Percentiles rank a stretch among this genome's conserved stretches.
phyloP scores from a whole-genome alignment of 2,329 filamentous ascomycete genomes.

The Venturia oleaginea region DNA sequence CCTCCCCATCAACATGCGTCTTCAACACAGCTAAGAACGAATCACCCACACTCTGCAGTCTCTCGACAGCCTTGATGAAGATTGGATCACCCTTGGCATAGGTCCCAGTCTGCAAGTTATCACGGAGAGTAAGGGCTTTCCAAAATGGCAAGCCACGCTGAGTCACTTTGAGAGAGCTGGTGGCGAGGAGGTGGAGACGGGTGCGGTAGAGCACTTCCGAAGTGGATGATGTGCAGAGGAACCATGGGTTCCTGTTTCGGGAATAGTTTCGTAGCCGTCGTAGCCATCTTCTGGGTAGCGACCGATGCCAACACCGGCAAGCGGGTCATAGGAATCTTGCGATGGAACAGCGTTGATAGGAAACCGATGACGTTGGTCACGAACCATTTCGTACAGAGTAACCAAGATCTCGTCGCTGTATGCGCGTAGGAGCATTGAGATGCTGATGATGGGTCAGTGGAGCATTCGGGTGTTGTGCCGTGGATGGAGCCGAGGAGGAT shows the following conservation, averaged over 20 bases:
- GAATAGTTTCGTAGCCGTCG: conserved; percentile 27
- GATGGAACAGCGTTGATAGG: conserved; percentile 28
- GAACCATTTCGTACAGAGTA: conserved; percentile 26
- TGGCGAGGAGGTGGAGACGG: conserved; percentile 22
- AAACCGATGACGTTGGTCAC: conserved; percentile 28
- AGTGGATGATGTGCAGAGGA: conserved; percentile 34
- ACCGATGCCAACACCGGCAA: conserved; percentile 30
- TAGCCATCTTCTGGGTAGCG: conserved; percentile 37
- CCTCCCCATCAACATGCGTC: conserved; percentile 29
- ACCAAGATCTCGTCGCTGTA: conserved; percentile 31
- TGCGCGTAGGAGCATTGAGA: conserved; percentile 21
- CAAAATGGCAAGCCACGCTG: conserved; percentile 28
- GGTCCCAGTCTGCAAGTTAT: conserved; percentile 17
- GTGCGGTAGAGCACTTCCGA: conserved; percentile 32
- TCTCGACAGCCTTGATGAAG: conserved; percentile 24
- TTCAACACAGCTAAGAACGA: conserved; percentile 34
- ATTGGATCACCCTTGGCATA: conserved; percentile 23
- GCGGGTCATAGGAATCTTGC: conserved; percentile 12
- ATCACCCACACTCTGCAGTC: conserved; percentile 28
- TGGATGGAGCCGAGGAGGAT: conserved; percentile 31
- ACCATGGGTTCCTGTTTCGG: conserved; percentile 31
- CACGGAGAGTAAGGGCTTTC: conserved; percentile 23
- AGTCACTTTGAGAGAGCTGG: conserved; percentile 26
- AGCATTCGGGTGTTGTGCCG: conserved; percentile 18
- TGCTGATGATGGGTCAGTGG: conserved; percentile 10